Evolutionary conservation across 176 grass and related monocot genomes (phyloP).

Genomic region (Rhynchospora tenuis): DNA sequence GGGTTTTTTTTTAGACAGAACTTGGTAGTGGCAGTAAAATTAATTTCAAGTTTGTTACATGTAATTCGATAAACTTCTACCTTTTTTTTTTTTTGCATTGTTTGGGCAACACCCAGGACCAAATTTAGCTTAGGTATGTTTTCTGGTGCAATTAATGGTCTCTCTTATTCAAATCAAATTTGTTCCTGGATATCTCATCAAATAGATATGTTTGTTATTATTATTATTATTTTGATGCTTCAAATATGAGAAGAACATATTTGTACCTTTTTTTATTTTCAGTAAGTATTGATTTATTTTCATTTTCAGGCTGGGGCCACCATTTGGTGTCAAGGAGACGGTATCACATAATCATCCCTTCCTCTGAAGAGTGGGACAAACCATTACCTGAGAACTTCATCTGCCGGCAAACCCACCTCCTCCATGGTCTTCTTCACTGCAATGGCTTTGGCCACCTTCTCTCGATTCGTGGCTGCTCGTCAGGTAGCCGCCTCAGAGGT

Average conservation of each 20-base stretch:
- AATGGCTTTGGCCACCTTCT: slow-evolving; percentile 92
- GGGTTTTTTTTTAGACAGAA: too few relatives aligned
- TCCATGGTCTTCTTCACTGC: slow-evolving; percentile 80
- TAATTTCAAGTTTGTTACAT: not conserved
- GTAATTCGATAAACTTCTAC: not conserved
- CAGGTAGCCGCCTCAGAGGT: slow-evolving; percentile 40
- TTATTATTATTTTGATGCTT: not conserved
- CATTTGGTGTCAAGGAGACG: slow-evolving; percentile 85
- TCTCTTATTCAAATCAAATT: not conserved
- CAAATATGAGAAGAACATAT: not conserved
- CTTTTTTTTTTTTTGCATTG: not conserved
- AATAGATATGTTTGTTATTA: not conserved
- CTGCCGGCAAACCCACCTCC: slow-evolving; percentile 46
- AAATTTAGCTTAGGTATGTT: not conserved
- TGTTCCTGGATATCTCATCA: not conserved
- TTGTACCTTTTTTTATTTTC: not conserved
- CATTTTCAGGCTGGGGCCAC: slow-evolving; percentile 24
- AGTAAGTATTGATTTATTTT: not conserved
- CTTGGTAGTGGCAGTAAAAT: too few relatives aligned
- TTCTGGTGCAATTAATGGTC: not conserved
- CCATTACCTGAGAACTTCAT: slow-evolving; percentile 34
- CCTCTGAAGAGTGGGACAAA: slow-evolving; percentile 42
- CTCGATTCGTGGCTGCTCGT: slow-evolving; percentile 34
- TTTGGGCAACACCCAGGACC: not conserved
- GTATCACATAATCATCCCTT: slow-evolving; percentile 86